These are phyloP conservation scores for Claviceps sp. DNA, from an alignment of 2,329 filamentous ascomycete genomes.

Conservation along the genomic window DNA sequence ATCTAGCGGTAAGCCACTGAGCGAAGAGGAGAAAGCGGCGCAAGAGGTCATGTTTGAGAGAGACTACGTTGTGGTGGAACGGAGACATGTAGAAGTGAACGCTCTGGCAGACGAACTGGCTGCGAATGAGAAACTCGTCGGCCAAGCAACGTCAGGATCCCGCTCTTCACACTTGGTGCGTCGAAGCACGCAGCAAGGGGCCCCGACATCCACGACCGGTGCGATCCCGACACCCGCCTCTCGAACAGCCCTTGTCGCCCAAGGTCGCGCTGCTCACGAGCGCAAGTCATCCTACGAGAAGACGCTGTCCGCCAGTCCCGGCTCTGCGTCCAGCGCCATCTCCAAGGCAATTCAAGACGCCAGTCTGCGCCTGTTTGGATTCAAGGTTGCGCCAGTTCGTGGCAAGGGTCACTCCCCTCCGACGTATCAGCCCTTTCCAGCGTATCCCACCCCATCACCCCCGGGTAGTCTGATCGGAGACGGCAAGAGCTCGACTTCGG, in stretches of 20 bases:
- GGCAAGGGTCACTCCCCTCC: constrained; percentile 60
- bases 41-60: constrained; percentile 84
- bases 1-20: constrained; percentile 19
- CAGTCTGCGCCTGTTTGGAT: constrained; percentile 59
- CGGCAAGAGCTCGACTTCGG: constrained; percentile 38
- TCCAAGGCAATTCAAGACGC: constrained; percentile 93
- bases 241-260: constrained; percentile 60
- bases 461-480: constrained; percentile 53
- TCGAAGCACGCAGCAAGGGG: constrained; percentile 65
- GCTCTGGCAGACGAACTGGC: constrained; percentile 92
- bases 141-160: constrained; percentile 35
- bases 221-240: constrained; percentile 54
- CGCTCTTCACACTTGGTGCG: constrained; percentile 54
- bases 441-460: constrained; percentile 59
- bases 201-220: constrained; percentile 54
- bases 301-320: constrained; percentile 51
- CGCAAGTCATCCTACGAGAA: constrained; percentile 72
- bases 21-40: constrained; percentile 57
- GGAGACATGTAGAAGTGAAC: constrained; percentile 90
- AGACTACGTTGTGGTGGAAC: constrained; percentile 93
- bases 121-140: constrained; percentile 54
- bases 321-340: constrained; percentile 76
- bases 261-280: constrained; percentile 57
- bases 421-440: constrained; percentile 68
- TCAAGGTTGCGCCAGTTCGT: constrained; percentile 54